Base-by-base conservation (phyloP, 192 early-diverging fungal genomes). In the Oehlia diaphana region DNA sequence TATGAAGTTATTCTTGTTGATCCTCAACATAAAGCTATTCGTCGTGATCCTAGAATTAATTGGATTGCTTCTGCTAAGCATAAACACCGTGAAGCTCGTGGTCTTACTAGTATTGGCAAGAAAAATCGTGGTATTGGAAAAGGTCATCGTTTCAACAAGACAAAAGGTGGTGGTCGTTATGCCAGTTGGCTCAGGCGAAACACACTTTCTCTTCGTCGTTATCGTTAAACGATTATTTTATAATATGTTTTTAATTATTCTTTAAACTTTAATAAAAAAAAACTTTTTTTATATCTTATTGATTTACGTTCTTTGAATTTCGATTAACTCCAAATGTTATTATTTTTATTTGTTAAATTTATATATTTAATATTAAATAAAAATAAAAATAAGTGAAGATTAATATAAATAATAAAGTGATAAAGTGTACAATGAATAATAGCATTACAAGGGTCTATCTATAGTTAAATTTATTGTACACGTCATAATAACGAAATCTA, bases 1-100 rank as follows among this genome's bases (percentile, higher is more conserved):
- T 98, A 88, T 89, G 98, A 99, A 89, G 95, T 99, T 84, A 98
- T 99, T 87, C 92, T 96, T 76, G 97, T 98, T 80, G 98, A 99
- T 88, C 96, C 96, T 80, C 84, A 87, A 79, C 98, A 99, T 95
- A 96, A 96, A 92, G 95, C 94, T 81, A 98, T 99, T 91, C 95
- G 98, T 81, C 95, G 95, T 86, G 97, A 99, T 89, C 88, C 98
- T 76, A 95, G 96, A 87, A 98, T 98, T 92, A 97, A 98, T 94
- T 99, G 98, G 98, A 99, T 99, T 88, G 92, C 88, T 86, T 95
- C 96, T 85, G 90, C 95, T 77, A 96, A 96, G 79, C 96, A 98
- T 94, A 99, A 99, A 94, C 97, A 92, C 90, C 95, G 98, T 87
- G 98, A 99, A 86, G 89, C 94, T 76, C 96, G 98, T 90, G 98